Base-by-base conservation (phyloP, 2,329 filamentous ascomycete genomes). In the Neofusicoccum umdonicola region DNA sequence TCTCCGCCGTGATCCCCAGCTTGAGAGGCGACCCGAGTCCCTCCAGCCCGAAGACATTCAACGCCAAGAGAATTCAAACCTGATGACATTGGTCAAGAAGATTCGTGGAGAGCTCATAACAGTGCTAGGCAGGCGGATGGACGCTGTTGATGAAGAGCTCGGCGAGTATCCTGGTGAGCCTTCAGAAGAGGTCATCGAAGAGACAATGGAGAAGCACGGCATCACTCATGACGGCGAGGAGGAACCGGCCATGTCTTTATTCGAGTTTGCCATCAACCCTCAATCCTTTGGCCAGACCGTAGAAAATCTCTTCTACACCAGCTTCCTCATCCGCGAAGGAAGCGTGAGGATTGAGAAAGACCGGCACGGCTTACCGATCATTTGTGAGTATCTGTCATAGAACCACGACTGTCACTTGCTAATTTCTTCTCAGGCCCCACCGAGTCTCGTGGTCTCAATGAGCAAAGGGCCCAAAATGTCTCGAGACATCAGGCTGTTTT, bases 251-350 rank as follows among this genome's bases (percentile, higher is more conserved):
- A 85, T 97, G 3, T 87, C 91, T 57, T 79, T 97, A 12, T 90
- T 97, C 75, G 88, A 90, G 61, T 98, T 97, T 70, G 91, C 93
- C 45, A 85, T 98, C 68, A 97, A 99, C 70, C 95, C 95, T 0
- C 81, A 81, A 44, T 96, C 92, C 0, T 99, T 98, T 71, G 92
- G 92, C 0, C 95, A 99, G 77, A 97, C 93, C 0, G 88, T 99
- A 6, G 95, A 99, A 75, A 99, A 99, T 71, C 83, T 99, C 71
- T 99, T 99, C 77, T 98, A 98, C 75, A 87, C 97, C 70, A 96
- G 92, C 74, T 99, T 99, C 73, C 80, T 99, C 66, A 92, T 98
- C 66, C 88, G 91, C 65, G 95, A 99, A 77, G 93, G 93, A 11
- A 87, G 85, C 66, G 86, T 93, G 5, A 87, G 87, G 39, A 83